Base-by-base conservation (phyloP, 257 asterid genomes). In the Solanum appendiculatum region DNA sequence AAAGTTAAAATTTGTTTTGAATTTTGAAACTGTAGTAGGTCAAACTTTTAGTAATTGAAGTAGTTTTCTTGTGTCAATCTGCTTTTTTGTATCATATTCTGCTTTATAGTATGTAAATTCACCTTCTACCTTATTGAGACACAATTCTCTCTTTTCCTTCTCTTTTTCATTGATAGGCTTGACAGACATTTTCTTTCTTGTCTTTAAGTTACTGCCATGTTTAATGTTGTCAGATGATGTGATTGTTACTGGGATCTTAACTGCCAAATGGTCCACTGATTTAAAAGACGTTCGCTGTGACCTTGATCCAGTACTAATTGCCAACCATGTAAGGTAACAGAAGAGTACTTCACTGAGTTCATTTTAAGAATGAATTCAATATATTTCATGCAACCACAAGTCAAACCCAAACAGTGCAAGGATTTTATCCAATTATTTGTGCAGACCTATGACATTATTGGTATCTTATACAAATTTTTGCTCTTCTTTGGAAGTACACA, bases 231-330 rank as follows among this genome's bases (percentile, higher is more conserved):
- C 94, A 97, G 99, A 97, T 92, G 98, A 95, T 88, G 98, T 95
- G 89, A 90, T 95, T 86, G 98, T 95, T 80, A 97, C 98, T 88
- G 99, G 99, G 88, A 95, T 95, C 87, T 86, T 97, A 90, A 97
- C 98, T 18, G 97, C 98, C 86, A 95, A 91, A 91, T 97, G 99
- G 99, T 94, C 98, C 75, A 85, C 96, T 39, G 97, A 92, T 86
- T 40, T 91, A 88, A 97, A 91, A 91, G 98, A 93, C 46, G 99
- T 97, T 85, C 99, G 99, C 23, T 97, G 98, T 87, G 99, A 97
- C 91, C 99, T 97, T 89, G 99, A 97, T 46, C 99, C 99, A 83
- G 97, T 97, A 84, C 88, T 97, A 91, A 87, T 95, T 90, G 99
- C 99, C 84, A 97, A 97, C 88, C 88, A 92, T 89, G 92, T 95